Percentiles rank a stretch among this genome's conserved stretches.
Conservation (phyloP, 106 monocot species). For the Allium fistulosum region DNA sequence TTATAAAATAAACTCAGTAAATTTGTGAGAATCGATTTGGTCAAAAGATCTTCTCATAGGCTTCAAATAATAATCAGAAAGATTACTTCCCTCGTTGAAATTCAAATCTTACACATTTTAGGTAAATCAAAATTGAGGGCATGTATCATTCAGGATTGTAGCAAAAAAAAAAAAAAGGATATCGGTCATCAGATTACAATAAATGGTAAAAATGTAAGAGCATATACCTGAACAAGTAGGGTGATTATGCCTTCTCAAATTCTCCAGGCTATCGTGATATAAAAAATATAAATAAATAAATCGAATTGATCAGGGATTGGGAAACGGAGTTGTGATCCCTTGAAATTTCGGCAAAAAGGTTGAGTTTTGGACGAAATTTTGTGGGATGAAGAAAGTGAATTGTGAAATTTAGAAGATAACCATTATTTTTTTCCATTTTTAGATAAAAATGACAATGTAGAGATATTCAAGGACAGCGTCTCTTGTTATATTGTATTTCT, state of each 20-base stretch:
- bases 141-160: too few species aligned
- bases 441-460: not conserved
- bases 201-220: not conserved
- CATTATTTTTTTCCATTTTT: not conserved
- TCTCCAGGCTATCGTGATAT: not conserved
- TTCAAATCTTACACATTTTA: too few species aligned
- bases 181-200: too few species aligned
- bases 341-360: not conserved
- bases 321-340: not conserved
- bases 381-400: not conserved
- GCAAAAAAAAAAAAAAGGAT: too few species aligned
- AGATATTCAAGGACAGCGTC: conserved; percentile 4
- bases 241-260: not conserved
- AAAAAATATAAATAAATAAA: not conserved
- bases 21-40: too few species aligned
- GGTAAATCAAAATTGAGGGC: too few species aligned
- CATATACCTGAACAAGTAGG: not conserved
- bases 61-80: too few species aligned
- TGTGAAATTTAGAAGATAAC: not conserved
- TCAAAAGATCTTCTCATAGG: too few species aligned
- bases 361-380: not conserved
- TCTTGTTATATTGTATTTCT: not conserved
- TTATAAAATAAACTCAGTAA: too few species aligned
- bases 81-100: too few species aligned
- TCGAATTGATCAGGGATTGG: not conserved